Evolutionary conservation across 73 alveolate species (phyloP).

Genomic region (Tetrahymena elliotti): DNA sequence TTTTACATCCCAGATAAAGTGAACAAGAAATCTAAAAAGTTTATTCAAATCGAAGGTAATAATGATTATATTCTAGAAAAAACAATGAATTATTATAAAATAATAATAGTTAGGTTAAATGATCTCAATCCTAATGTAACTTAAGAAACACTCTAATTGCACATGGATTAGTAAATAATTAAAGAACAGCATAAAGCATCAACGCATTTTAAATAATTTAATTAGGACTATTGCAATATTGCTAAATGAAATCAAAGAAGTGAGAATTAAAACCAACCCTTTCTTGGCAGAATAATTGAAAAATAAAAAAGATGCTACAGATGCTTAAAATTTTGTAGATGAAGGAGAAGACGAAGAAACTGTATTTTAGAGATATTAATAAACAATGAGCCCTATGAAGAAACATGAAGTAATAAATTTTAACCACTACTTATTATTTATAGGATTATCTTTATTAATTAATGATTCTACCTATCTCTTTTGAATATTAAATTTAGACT

Average conservation of each 20-base stretch:
- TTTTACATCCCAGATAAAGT: slow-evolving; percentile 23
- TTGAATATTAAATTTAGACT: not conserved
- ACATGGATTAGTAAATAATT: not conserved
- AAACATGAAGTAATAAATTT: not conserved
- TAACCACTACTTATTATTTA: not conserved
- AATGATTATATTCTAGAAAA: not conserved
- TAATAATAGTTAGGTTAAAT: not conserved
- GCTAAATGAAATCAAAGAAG: not conserved
- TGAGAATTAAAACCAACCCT: not conserved
- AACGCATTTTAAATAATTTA: not conserved
- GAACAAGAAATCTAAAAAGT: slow-evolving; percentile 26
- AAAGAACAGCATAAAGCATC: not conserved
- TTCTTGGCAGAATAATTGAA: not conserved
- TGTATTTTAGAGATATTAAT: not conserved
- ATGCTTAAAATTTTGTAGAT: not conserved
- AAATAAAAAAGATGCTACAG: not conserved
- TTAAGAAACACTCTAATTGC: not conserved
- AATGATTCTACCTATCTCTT: not conserved
- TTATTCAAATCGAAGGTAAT: not conserved
- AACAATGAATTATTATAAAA: not conserved
- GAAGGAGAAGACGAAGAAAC: not conserved
- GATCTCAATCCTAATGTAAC: not conserved
- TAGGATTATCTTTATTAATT: not conserved
- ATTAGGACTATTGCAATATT: not conserved
- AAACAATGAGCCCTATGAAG: not conserved